A percentile compares a stretch with the other conserved stretches of the same genome.
Conservation (phyloP, 768 basidiomycete species). For the Baorangia bicolor region DNA sequence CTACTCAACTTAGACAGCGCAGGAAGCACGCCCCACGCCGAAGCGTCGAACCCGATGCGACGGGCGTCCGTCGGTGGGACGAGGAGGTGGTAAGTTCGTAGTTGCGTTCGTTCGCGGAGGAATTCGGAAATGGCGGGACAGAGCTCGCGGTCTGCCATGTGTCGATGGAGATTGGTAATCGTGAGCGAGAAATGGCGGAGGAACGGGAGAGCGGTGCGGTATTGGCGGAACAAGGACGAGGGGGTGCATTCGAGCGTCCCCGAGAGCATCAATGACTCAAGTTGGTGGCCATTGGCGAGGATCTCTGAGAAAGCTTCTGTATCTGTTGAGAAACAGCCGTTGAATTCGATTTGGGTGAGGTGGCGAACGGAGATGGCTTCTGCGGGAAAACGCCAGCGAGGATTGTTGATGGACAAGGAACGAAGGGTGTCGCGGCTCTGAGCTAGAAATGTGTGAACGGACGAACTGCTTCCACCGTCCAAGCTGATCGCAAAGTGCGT, state of each 20-base stretch:
- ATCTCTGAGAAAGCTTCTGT: slow-evolving; percentile 57
- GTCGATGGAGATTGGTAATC: slow-evolving; percentile 42
- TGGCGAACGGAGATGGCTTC: slow-evolving; percentile 56
- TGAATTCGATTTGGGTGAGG: slow-evolving; percentile 62
- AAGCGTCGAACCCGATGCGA: slow-evolving; percentile 64
- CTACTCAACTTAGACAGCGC: slow-evolving; percentile 50
- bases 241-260: slow-evolving; percentile 52
- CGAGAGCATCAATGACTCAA: slow-evolving; percentile 58
- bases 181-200: slow-evolving; percentile 63
- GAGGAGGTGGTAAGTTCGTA: slow-evolving; percentile 54
- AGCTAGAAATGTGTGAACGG: slow-evolving; percentile 46
- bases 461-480: slow-evolving; percentile 39
- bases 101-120: slow-evolving; percentile 50
- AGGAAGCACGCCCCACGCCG: slow-evolving; percentile 70
- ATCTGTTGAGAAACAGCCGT: slow-evolving; percentile 51
- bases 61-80: slow-evolving; percentile 44
- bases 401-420: slow-evolving; percentile 53
- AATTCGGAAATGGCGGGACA: slow-evolving; percentile 71
- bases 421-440: slow-evolving; percentile 55
- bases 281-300: slow-evolving; percentile 57
- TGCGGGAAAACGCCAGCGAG: slow-evolving; percentile 56
- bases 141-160: slow-evolving; percentile 55
- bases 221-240: slow-evolving; percentile 49
- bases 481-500: slow-evolving; percentile 58
- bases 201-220: slow-evolving; percentile 51